Base-by-base conservation (phyloP, 2,329 filamentous ascomycete genomes). In the Trichophyton verrucosum region DNA sequence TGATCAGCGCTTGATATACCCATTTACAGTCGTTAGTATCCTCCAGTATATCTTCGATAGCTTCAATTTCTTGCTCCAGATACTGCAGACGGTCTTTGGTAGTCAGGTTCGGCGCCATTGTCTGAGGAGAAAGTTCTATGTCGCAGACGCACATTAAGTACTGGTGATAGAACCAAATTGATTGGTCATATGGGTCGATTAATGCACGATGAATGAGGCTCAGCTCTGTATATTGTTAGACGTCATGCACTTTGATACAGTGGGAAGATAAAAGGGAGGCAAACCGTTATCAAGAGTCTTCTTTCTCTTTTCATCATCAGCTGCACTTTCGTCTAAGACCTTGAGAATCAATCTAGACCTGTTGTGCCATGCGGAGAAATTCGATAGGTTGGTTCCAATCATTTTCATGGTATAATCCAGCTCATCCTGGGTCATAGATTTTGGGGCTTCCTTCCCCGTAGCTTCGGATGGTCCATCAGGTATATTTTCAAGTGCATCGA, bases 331-430 rank as follows among this genome's bases (percentile, higher is more conserved):
- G 17, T 83, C 75, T 57, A 97, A 77, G 20, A 96, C 74, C 46
- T 82, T 81, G 47, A 88, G 84, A 60, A 96, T 94, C 22, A 97
- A 79, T 69, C 88, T 89, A 66, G 87, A 90, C 58, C 94, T 85
- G 69, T 88, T 88, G 72, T 99, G 94, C 92, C 94, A 97, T 1
- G 94, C 94, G 3, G 91, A 96, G 72, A 97, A 99, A 72, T 99
- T 99, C 46, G 89, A 95, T 56, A 99, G 78, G 67, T 95, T 88
- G n/a, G 75, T 77, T 46, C 81, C 78, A 67, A 96, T 90, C 89
- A 92, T 96, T 69, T 84, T 87, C 13, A 87, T 91, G 0, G 94
- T 96, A 73, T 96, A 97, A 40, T 83, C 84, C 66, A 96, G 94
- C 72, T 99, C 94, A 15, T 80, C 70, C 73, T 95, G 86, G 1